Conservation (phyloP, 768 basidiomycete species). For the Dacryopinax spathularia region DNA sequence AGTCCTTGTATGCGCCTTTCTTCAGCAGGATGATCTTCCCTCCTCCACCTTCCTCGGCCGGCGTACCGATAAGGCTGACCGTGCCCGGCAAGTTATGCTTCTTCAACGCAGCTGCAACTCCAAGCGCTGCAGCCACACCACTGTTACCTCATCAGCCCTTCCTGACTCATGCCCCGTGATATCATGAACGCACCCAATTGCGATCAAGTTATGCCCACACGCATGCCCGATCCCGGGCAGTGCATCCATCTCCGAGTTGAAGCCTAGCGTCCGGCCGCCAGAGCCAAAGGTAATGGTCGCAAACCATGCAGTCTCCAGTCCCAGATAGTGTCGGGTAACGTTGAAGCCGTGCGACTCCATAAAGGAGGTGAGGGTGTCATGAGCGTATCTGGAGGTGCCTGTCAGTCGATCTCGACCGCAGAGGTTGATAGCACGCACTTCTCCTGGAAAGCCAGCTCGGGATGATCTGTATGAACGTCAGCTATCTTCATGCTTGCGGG, state of each 20-base stretch:
- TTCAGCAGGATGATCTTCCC: constrained; percentile 62
- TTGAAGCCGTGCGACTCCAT: background rate
- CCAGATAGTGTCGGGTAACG: background rate
- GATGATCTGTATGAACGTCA: constrained; percentile 13
- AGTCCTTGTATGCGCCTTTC: constrained; percentile 55
- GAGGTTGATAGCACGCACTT: constrained; percentile 8
- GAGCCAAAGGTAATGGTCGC: background rate
- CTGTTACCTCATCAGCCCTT: background rate
- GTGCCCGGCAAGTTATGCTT: constrained; percentile 14
- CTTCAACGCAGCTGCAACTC: constrained; percentile 8
- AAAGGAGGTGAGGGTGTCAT: background rate
- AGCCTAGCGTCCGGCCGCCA: background rate
- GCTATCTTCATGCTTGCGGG: background rate
- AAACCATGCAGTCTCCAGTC: background rate
- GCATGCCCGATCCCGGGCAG: constrained; percentile 45
- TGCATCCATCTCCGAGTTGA: constrained; percentile 31
- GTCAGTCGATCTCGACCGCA: background rate
- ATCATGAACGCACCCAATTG: constrained; percentile 17
- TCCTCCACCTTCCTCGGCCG: constrained; percentile 65
- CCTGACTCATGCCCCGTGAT: constrained; percentile 13
- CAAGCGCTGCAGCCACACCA: background rate
- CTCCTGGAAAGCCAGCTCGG: constrained; percentile 15
- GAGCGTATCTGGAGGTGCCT: background rate
- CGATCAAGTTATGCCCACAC: constrained; percentile 7
- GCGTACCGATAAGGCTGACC: constrained; percentile 13